Evolutionary conservation across 768 basidiomycete genomes (phyloP).

Genomic region (Polyporus arcularius): DNA sequence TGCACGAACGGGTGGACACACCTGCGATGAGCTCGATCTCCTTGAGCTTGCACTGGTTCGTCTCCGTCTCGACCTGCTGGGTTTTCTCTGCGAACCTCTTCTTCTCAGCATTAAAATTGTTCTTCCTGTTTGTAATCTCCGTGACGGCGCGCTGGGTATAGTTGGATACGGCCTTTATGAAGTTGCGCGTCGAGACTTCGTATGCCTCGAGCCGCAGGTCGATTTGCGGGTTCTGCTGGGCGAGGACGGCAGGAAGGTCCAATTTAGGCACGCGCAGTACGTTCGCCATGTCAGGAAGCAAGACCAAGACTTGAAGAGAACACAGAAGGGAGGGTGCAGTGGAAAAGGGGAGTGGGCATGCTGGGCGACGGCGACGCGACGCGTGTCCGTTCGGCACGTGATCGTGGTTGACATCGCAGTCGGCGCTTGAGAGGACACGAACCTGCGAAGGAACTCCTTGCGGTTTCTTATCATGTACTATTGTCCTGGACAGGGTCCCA

Average conservation of each 20-base stretch:
- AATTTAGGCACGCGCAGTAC: slow-evolving; percentile 47
- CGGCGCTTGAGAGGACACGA: no score
- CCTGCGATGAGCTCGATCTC: slow-evolving; percentile 81
- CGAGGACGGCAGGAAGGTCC: slow-evolving; percentile 59
- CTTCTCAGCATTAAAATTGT: slow-evolving; percentile 60
- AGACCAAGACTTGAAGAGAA: no score
- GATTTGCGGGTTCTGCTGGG: slow-evolving; percentile 55
- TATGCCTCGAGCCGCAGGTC: slow-evolving; percentile 64
- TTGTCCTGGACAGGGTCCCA: no score
- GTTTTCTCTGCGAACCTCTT: slow-evolving; percentile 64
- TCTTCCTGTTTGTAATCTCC: slow-evolving; percentile 67
- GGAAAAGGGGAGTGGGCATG: no score
- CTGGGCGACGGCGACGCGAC: no score
- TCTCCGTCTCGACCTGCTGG: slow-evolving; percentile 66
- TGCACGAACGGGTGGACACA: slow-evolving; percentile 35
- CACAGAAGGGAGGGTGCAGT: no score
- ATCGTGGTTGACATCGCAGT: no score
- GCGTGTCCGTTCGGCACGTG: no score
- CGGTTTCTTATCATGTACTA: no score
- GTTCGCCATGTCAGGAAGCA: slow-evolving; percentile 18
- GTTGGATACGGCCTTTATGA: slow-evolving; percentile 67
- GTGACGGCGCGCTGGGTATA: slow-evolving; percentile 75
- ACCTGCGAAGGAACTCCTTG: no score
- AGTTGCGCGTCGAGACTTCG: slow-evolving; percentile 68
- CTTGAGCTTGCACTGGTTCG: slow-evolving; percentile 69